These are phyloP conservation scores for Pyrenophora seminiperda DNA, from an alignment of 2,329 filamentous ascomycete genomes.

Conservation along the genomic window DNA sequence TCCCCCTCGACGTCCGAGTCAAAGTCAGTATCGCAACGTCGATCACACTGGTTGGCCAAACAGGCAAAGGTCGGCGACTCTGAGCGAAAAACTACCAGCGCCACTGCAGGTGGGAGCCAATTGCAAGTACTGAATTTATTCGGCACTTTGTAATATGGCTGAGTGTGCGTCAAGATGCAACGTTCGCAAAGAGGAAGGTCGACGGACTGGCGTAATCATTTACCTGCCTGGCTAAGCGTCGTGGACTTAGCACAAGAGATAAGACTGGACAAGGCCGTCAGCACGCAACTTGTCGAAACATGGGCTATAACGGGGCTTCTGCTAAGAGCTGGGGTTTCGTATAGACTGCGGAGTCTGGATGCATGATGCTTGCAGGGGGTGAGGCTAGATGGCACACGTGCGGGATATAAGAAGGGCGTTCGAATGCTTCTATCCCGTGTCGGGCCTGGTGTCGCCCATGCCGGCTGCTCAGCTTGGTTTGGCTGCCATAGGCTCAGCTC, in stretches of 20 bases:
- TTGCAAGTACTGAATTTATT: background rate
- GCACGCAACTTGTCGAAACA: background rate
- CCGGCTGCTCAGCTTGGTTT: too few species aligned
- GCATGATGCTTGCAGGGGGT: background rate
- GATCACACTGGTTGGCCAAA: background rate
- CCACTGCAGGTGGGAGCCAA: background rate
- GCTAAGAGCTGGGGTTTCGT: background rate
- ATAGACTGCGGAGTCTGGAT: background rate
- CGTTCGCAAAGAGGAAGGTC: constrained; percentile 11
- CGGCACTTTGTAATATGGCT: background rate
- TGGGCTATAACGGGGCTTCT: background rate
- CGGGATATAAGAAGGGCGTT: constrained; percentile 1
- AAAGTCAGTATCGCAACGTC: constrained; percentile 1
- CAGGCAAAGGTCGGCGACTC: constrained; percentile 4
- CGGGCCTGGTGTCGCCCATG: too few species aligned
- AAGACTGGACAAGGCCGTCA: background rate
- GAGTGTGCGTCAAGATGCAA: background rate
- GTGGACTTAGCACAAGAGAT: constrained; percentile 1
- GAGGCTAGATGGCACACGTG: background rate
- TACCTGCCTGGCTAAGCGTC: constrained; percentile 1
- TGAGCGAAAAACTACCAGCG: background rate
- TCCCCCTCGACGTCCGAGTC: background rate
- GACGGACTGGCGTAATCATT: constrained; percentile 1
- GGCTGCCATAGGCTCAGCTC: too few species aligned
- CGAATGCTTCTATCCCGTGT: too few species aligned